Evolutionary conservation across 805 yeast species (phyloP).

Genomic region (Wickerhamiella cacticola): DNA sequence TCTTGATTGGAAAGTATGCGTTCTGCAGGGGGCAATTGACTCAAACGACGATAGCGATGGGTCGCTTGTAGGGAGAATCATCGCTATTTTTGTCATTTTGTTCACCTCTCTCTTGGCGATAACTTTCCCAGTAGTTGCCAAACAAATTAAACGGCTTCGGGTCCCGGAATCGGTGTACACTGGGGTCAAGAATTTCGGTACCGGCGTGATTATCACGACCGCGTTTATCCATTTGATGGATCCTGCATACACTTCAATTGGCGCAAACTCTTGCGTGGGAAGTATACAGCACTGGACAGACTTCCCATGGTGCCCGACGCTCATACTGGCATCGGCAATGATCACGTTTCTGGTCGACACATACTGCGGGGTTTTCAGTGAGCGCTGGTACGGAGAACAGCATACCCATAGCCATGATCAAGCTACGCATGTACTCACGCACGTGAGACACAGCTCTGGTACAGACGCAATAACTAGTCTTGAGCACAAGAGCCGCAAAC

Average conservation of each 20-base stretch:
- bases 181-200: conserved; percentile 43
- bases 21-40: conserved; percentile 33
- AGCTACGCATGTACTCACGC: conserved; percentile 13
- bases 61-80: conserved; percentile 42
- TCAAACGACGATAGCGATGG: conserved; percentile 36
- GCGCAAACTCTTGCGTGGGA: conserved; percentile 32
- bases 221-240: conserved; percentile 56
- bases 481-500: neutral
- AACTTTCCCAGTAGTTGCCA: conserved; percentile 35
- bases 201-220: conserved; percentile 68
- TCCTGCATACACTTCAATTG: conserved; percentile 30
- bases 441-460: no score
- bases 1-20: conserved; percentile 35
- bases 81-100: conserved; percentile 43
- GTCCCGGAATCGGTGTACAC: conserved; percentile 28
- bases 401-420: conserved; percentile 24
- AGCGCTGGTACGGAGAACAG: conserved; percentile 27
- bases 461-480: no score
- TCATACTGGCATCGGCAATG: conserved; percentile 38
- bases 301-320: conserved; percentile 47
- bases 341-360: conserved; percentile 40
- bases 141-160: conserved; percentile 19
- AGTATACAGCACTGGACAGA: conserved; percentile 36
- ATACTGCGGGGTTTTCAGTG: conserved; percentile 32
- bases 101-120: conserved; percentile 35